phyloP scores from a whole-genome alignment of 164 flowering plant species.

The Umbilicus rupestris region DNA sequence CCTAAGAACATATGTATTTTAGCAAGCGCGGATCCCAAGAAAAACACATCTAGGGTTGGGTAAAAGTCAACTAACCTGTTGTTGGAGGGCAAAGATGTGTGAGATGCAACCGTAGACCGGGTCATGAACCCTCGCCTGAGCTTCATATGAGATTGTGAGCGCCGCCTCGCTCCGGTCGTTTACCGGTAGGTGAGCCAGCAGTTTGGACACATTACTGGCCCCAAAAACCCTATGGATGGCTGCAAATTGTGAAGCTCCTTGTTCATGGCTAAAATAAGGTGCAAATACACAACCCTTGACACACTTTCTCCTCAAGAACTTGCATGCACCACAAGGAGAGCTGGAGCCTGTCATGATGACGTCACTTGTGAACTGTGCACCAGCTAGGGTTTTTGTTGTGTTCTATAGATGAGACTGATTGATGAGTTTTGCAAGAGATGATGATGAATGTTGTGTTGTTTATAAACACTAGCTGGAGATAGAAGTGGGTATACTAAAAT shows the following conservation, averaged over 20 bases:
- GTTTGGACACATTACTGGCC: slow-evolving; percentile 2
- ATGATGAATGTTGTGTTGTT: slow-evolving; percentile 1
- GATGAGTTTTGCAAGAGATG: slow-evolving; percentile 4
- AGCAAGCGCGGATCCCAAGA: not conserved
- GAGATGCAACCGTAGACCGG: slow-evolving; percentile 8
- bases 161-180: slow-evolving; percentile 2
- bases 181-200: not conserved
- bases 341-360: slow-evolving; percentile 1
- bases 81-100: slow-evolving; percentile 8
- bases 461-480: slow-evolving; percentile 4
- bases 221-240: slow-evolving; percentile 7
- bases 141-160: slow-evolving; percentile 6
- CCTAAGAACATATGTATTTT: not conserved
- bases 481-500: not conserved
- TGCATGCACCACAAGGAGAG: slow-evolving; percentile 7
- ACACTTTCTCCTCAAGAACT: slow-evolving; percentile 6
- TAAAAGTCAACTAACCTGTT: slow-evolving; percentile 3
- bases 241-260: slow-evolving; percentile 5
- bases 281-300: slow-evolving; percentile 4
- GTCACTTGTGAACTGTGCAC: not conserved
- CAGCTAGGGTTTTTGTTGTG: not conserved
- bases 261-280: slow-evolving; percentile 6
- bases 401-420: not conserved
- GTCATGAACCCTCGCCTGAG: slow-evolving; percentile 7
- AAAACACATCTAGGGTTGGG: no score